phyloP scores from a whole-genome alignment of 2,329 filamentous ascomycete species.

The Cryoendolithus antarcticus region DNA sequence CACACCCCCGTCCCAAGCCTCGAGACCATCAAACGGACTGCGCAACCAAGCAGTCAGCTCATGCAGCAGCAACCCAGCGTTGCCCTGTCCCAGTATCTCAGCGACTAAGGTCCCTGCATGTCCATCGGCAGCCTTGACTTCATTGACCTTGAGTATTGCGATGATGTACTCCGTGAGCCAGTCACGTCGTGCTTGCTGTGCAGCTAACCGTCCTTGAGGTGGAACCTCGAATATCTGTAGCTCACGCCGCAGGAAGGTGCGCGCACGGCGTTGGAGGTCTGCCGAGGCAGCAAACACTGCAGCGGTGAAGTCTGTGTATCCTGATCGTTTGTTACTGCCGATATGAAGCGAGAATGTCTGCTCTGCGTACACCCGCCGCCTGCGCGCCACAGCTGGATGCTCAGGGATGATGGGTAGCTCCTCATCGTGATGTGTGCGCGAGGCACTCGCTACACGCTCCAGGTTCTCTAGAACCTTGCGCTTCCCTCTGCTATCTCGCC shows the following conservation, averaged over 20 bases:
- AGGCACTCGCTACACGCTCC: too few relatives aligned
- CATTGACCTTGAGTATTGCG: conserved; percentile 69
- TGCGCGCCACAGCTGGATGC: conserved; percentile 39
- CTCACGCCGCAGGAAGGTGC: conserved; percentile 73
- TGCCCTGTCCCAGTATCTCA: conserved; percentile 66
- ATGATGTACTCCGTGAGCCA: conserved; percentile 79
- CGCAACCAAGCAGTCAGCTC: conserved; percentile 73
- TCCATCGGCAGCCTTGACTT: conserved; percentile 66
- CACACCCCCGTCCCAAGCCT: conserved; percentile 68
- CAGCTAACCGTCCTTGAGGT: conserved; percentile 2
- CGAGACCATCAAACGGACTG: conserved; percentile 60
- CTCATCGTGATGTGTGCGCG: too few relatives aligned
- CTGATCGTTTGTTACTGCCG: conserved; percentile 66
- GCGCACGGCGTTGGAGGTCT: conserved; percentile 61
- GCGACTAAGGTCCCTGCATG: conserved; percentile 67
- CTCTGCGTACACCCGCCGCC: conserved; percentile 60
- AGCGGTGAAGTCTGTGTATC: conserved; percentile 63
- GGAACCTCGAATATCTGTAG: conserved; percentile 75
- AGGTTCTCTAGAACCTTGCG: too few relatives aligned
- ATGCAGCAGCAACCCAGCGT: conserved; percentile 67
- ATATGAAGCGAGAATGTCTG: conserved; percentile 68
- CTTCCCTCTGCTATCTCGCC: too few relatives aligned
- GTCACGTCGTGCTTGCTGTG: conserved; percentile 42
- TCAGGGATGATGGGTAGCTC: too few relatives aligned
- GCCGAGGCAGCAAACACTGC: conserved; percentile 50